Evolutionary conservation across 2,329 filamentous ascomycete species (phyloP).

Genomic region (Lachnellula willkommii): DNA sequence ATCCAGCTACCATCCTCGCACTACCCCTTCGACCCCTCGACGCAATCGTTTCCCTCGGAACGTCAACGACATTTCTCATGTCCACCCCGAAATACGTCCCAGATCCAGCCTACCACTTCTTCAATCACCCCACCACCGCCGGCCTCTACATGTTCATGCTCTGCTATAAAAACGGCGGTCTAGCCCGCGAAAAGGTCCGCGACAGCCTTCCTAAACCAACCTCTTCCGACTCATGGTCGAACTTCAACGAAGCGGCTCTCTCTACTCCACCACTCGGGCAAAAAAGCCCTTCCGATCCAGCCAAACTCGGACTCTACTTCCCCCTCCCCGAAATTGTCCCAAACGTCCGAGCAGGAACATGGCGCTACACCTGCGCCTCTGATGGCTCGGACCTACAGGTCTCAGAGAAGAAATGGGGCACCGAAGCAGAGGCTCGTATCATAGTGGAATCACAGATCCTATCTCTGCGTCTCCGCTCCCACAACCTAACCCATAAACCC

Average conservation of each 20-base stretch:
- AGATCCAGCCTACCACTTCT: slow-evolving; percentile 90
- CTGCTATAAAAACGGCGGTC: slow-evolving; percentile 97
- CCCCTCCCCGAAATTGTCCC: slow-evolving; percentile 93
- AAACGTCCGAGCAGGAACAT: slow-evolving; percentile 79
- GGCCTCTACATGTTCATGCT: slow-evolving; percentile 99
- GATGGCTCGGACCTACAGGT: slow-evolving; percentile 47
- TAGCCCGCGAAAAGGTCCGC: slow-evolving; percentile 84
- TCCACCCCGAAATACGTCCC: slow-evolving; percentile 87
- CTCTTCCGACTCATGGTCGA: slow-evolving; percentile 61
- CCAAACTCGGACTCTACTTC: slow-evolving; percentile 91
- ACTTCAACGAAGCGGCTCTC: slow-evolving; percentile 71
- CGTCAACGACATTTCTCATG: slow-evolving; percentile 96
- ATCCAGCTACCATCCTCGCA: slow-evolving; percentile 89
- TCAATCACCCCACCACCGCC: slow-evolving; percentile 89
- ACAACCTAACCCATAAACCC: slow-evolving; percentile 62
- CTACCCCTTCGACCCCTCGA: slow-evolving; percentile 82
- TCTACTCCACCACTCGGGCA: slow-evolving; percentile 65
- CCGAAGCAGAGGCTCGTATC: slow-evolving; percentile 68
- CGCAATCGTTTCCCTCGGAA: slow-evolving; percentile 91
- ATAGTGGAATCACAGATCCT: slow-evolving; percentile 96
- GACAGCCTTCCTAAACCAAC: slow-evolving; percentile 62
- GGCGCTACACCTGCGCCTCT: slow-evolving; percentile 65
- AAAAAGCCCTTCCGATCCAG: slow-evolving; percentile 46
- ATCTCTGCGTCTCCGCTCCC: slow-evolving; percentile 79
- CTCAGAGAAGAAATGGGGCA: slow-evolving; percentile 44